Conservation (phyloP, 2,329 filamentous ascomycete genomes). For the Taxawa tesnikishii region DNA sequence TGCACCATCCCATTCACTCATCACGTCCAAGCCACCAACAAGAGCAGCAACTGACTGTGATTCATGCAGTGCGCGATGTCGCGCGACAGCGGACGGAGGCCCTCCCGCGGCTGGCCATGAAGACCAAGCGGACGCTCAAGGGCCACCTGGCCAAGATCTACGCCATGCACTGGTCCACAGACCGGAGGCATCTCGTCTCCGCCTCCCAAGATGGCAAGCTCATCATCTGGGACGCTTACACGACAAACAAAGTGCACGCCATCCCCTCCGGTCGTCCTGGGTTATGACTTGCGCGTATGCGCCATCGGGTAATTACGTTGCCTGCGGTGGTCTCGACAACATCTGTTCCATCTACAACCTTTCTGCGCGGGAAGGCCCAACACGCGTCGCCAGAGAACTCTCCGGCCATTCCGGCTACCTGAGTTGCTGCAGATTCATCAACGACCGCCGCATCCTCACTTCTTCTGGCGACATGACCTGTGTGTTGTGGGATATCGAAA, state of each 20-base stretch:
- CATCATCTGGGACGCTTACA: conserved; percentile 99
- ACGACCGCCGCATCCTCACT: conserved; percentile 92
- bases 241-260: conserved; percentile 98
- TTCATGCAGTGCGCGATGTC: conserved; percentile 69
- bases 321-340: conserved; percentile 96
- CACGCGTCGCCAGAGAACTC: conserved; percentile 85
- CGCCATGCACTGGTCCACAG: conserved; percentile 99
- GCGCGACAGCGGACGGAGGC: conserved; percentile 85
- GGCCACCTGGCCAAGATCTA: conserved; percentile 99
- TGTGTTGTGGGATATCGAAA: conserved; percentile 99
- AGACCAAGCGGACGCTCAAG: conserved; percentile 91
- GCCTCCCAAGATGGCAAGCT: conserved; percentile 98
- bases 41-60: conserved; percentile 1
- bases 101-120: conserved; percentile 91
- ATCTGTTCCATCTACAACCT: conserved; percentile 99
- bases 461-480: conserved; percentile 99
- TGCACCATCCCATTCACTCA: background rate
- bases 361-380: conserved; percentile 92
- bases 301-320: conserved; percentile 94
- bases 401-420: conserved; percentile 96
- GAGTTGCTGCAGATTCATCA: conserved; percentile 97
- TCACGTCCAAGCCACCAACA: no score
- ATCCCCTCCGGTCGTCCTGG: conserved; percentile 95
- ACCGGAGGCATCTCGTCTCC: conserved; percentile 90
- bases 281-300: conserved; percentile 99